Conservation (phyloP, 1,284 basidiomycete genomes). For the Agaricales sp. region DNA sequence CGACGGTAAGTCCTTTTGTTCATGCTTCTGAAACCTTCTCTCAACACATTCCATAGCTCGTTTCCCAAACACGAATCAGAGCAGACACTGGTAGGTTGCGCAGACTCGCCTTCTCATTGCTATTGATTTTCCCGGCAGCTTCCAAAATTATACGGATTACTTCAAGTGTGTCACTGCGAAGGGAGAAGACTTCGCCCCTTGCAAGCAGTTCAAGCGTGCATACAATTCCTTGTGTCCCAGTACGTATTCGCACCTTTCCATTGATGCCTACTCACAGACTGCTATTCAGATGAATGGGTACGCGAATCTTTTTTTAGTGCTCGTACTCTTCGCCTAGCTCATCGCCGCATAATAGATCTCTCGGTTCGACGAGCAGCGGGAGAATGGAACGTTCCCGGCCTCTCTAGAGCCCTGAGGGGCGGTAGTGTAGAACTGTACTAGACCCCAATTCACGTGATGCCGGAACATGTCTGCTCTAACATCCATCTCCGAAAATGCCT, state of each 20-base stretch:
- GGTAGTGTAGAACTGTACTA: no score
- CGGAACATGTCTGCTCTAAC: constrained; percentile 30
- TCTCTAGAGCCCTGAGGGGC: constrained; percentile 69
- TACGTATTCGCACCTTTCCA: constrained; percentile 34
- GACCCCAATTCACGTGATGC: no score
- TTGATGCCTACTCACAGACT: constrained; percentile 6
- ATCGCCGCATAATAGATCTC: no score
- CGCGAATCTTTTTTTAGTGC: constrained; percentile 13
- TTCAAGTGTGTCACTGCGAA: constrained; percentile 96
- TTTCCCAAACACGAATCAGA: constrained; percentile 95
- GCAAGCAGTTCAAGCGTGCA: constrained; percentile 97
- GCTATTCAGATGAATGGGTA: constrained; percentile 73
- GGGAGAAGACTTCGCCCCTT: constrained; percentile 95
- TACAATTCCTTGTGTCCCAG: constrained; percentile 98
- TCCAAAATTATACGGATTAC: constrained; percentile 97
- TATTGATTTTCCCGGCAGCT: constrained; percentile 31
- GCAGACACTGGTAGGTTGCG: constrained; percentile 74
- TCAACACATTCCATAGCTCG: constrained; percentile 43
- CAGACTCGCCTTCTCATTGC: constrained; percentile 5
- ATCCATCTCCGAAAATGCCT: constrained; percentile 69
- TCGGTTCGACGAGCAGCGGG: constrained; percentile 91
- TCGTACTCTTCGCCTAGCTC: constrained; percentile 12
- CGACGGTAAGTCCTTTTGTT: constrained; percentile 47
- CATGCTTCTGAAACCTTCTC: constrained; percentile 4
- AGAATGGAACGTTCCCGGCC: constrained; percentile 86